A percentile compares a stretch with the other conserved stretches of the same genome.
Evolutionary conservation across 2,329 filamentous ascomycete species (phyloP).

Genomic region (Samsoniella hepiali): DNA sequence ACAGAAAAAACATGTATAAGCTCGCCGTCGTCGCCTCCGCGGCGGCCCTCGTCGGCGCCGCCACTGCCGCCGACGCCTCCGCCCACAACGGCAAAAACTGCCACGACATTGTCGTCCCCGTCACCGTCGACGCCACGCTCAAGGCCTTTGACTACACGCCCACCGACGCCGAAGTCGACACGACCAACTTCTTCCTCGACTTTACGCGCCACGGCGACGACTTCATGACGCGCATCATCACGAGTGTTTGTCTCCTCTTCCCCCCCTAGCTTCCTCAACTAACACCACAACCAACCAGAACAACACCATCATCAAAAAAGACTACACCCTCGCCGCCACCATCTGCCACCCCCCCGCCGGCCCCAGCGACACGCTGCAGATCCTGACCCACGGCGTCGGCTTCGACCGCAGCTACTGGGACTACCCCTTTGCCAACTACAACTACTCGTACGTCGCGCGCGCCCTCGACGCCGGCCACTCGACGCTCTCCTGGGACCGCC

Average conservation of each 20-base stretch:
- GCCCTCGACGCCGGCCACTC: conserved; percentile 57
- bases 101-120: conserved; percentile 52
- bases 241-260: conserved; percentile 36
- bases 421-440: conserved; percentile 51
- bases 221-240: conserved; percentile 42
- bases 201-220: conserved; percentile 49
- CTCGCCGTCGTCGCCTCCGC: conserved; percentile 23
- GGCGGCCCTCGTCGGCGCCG: conserved; percentile 26
- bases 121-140: conserved; percentile 28
- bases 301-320: conserved; percentile 43
- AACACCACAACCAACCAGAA: conserved; percentile 35
- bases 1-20: conserved; percentile 8
- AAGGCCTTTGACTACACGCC: conserved; percentile 23
- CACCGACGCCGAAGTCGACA: conserved; percentile 52
- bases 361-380: conserved; percentile 36
- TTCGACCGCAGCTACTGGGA: conserved; percentile 59
- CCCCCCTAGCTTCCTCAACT: not conserved
- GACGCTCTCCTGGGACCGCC: conserved; percentile 59
- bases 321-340: conserved; percentile 56
- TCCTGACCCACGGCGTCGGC: conserved; percentile 42
- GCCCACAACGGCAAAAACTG: conserved; percentile 36
- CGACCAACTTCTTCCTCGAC: conserved; percentile 52
- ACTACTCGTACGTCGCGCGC: conserved; percentile 59
- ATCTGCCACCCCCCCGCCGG: conserved; percentile 57
- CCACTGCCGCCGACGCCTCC: conserved; percentile 29